Evolutionary conservation across 208 protist genomes (phyloP).

Genomic region (Crithidia thermophila): DNA sequence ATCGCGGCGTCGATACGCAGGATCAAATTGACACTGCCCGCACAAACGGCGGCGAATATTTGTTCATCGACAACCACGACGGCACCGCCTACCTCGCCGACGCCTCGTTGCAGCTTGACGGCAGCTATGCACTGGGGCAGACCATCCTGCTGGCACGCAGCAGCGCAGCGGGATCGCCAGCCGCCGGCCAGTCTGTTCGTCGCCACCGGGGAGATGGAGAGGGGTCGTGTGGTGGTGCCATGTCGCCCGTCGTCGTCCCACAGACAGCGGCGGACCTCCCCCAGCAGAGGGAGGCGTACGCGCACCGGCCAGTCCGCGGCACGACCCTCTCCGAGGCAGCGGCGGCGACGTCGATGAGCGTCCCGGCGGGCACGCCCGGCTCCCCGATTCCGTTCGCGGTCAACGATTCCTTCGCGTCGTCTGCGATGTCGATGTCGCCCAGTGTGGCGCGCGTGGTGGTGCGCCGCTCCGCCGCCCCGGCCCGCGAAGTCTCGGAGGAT

Average conservation of each 20-base stretch:
- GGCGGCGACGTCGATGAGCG: slow-evolving; percentile 1
- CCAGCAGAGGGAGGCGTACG: slow-evolving; percentile 4
- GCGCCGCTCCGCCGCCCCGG: slow-evolving; percentile 29
- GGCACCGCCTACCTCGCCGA: slow-evolving; percentile 60
- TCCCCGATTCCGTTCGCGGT: slow-evolving; percentile 10
- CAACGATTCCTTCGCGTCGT: neutral
- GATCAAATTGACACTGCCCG: too few relatives aligned
- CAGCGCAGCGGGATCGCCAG: slow-evolving; percentile 5
- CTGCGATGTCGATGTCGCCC: slow-evolving; percentile 22
- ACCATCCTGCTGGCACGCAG: slow-evolving; percentile 57
- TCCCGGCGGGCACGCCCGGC: neutral
- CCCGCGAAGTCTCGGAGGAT: slow-evolving; percentile 4
- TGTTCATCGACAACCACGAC: slow-evolving; percentile 68
- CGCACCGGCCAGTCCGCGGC: slow-evolving; percentile 21
- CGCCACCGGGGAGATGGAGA: neutral
- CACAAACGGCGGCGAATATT: too few relatives aligned
- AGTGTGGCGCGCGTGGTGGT: slow-evolving; percentile 27
- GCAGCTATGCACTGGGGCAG: slow-evolving; percentile 49
- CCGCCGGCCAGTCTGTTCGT: neutral
- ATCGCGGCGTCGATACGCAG: too few relatives aligned
- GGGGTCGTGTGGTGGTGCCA: neutral
- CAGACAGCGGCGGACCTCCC: slow-evolving; percentile 13
- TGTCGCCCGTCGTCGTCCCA: slow-evolving; percentile 24
- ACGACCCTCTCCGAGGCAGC: neutral
- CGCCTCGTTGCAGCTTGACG: slow-evolving; percentile 43